Evolutionary conservation across 345 rosid species (phyloP).

Genomic region (Erucastrum elatum): DNA sequence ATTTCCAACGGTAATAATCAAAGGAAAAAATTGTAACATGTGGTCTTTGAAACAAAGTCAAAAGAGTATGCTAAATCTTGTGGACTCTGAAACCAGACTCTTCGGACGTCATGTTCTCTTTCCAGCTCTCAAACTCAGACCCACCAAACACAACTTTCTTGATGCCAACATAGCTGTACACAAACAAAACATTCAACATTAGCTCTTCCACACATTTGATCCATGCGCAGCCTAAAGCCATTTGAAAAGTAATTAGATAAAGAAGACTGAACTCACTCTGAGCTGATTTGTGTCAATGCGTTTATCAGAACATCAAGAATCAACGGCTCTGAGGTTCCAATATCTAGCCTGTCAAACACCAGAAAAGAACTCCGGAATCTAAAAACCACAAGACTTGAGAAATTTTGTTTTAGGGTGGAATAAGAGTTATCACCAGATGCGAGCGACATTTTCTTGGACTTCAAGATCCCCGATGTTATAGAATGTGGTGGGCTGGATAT

Average conservation of each 20-base stretch:
- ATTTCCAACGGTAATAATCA: not conserved
- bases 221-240: not conserved
- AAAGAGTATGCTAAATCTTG: slow-evolving; percentile 49
- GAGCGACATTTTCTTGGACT: slow-evolving; percentile 83
- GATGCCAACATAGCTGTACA: slow-evolving; percentile 70
- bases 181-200: not conserved
- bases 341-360: slow-evolving; percentile 65
- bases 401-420: not conserved
- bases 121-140: slow-evolving; percentile 79
- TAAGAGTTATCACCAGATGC: slow-evolving; percentile 59
- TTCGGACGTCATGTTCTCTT: slow-evolving; percentile 67
- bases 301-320: slow-evolving; percentile 78
- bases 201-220: not conserved
- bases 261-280: slow-evolving; percentile 56
- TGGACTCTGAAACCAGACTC: slow-evolving; percentile 69
- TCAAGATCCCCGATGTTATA: slow-evolving; percentile 90
- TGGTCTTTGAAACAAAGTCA: slow-evolving; percentile 47
- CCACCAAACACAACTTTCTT: slow-evolving; percentile 88
- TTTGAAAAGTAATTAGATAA: not conserved
- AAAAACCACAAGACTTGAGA: not conserved
- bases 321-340: slow-evolving; percentile 79
- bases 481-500: slow-evolving; percentile 76
- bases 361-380: not conserved
- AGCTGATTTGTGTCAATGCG: slow-evolving; percentile 87
- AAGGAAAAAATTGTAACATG: not conserved